Evolutionary conservation across 1,284 basidiomycete species (phyloP).

Genomic region (Neotropicomus parvogracilis): DNA sequence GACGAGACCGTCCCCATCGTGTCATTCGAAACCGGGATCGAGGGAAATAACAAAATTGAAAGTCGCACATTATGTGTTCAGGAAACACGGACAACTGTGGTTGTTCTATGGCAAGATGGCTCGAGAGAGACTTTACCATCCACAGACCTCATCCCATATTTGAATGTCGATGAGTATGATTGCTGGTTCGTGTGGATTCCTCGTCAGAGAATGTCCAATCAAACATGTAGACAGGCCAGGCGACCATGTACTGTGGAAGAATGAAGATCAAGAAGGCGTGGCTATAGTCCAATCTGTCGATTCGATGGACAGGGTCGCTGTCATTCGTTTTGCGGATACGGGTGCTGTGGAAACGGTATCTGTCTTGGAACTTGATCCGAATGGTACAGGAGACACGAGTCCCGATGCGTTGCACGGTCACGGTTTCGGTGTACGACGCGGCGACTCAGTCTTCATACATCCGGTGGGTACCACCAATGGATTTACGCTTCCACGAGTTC

Average conservation of each 20-base stretch:
- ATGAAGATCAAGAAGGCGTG: conserved; percentile 61
- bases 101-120: conserved; percentile 90
- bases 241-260: conserved; percentile 85
- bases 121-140: conserved; percentile 56
- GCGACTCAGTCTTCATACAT: conserved; percentile 83
- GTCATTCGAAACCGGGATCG: conserved; percentile 50
- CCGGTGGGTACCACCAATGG: conserved; percentile 64
- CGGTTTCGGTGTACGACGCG: conserved; percentile 68
- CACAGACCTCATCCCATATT: conserved; percentile 72
- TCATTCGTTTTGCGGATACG: conserved; percentile 55
- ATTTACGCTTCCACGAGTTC: conserved; percentile 59
- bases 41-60: conserved; percentile 42
- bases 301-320: conserved; percentile 67
- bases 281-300: conserved; percentile 82
- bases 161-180: conserved; percentile 82
- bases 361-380: conserved; percentile 83
- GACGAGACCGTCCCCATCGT: conserved; percentile 47
- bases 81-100: conserved; percentile 66
- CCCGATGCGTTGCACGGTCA: conserved; percentile 39
- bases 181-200: conserved; percentile 58
- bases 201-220: conserved; percentile 2
- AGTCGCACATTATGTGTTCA: conserved; percentile 62
- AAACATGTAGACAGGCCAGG: conserved; percentile 65
- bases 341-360: conserved; percentile 65
- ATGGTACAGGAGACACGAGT: conserved; percentile 57